phyloP scores from a whole-genome alignment of 2,329 filamentous ascomycete genomes.

The Chrysosporium queenslandicum region DNA sequence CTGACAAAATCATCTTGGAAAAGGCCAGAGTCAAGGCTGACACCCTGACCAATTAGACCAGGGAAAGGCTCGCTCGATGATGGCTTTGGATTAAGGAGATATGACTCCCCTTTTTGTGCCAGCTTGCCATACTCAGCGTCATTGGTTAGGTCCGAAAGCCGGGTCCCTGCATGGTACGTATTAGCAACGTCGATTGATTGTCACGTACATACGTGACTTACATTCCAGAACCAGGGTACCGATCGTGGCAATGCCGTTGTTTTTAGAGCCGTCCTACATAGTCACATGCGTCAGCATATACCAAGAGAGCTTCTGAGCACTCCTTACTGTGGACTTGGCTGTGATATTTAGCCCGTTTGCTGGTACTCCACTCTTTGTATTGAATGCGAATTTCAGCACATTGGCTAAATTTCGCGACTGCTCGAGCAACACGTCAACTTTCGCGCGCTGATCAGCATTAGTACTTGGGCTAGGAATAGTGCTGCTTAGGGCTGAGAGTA shows the following conservation, averaged over 20 bases:
- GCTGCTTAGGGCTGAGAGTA: background rate
- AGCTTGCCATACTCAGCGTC: constrained; percentile 57
- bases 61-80: constrained; percentile 60
- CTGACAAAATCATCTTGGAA: constrained; percentile 60
- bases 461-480: background rate
- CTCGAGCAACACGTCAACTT: constrained; percentile 41
- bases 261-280: constrained; percentile 39
- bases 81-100: constrained; percentile 59
- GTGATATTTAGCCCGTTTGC: constrained; percentile 57
- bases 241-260: constrained; percentile 64
- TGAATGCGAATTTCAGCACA: constrained; percentile 64
- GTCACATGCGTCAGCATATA: no score
- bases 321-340: constrained; percentile 33
- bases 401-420: constrained; percentile 63
- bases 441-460: constrained; percentile 11
- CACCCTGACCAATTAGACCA: constrained; percentile 59
- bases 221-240: constrained; percentile 73
- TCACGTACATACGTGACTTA: constrained; percentile 5
- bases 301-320: no score
- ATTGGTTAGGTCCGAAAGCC: constrained; percentile 63
- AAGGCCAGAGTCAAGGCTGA: constrained; percentile 54
- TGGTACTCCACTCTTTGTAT: constrained; percentile 65
- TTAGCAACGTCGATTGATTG: background rate
- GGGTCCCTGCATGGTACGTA: constrained; percentile 27
- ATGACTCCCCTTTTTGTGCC: constrained; percentile 56